A percentile compares a stretch with the other conserved stretches of the same genome.
Conservation (phyloP, 2,329 filamentous ascomycete species). For the Hypoxylon sp. region DNA sequence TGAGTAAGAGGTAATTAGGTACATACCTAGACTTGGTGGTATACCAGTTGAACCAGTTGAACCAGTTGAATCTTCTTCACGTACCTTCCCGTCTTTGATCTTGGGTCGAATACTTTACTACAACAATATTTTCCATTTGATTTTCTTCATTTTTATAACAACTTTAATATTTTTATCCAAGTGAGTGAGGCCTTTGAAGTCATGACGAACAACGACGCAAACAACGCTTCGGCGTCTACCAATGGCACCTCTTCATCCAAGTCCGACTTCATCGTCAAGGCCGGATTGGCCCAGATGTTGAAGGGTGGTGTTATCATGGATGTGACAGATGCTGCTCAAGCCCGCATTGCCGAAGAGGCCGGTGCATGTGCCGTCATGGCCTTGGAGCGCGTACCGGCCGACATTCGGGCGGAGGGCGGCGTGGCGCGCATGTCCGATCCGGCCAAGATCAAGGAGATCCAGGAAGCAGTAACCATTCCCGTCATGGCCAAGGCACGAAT, state of each 20-base stretch:
- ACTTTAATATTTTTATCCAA: too few species aligned
- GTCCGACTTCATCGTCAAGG: constrained; percentile 85
- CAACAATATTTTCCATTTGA: background rate
- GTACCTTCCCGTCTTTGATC: constrained; percentile 1
- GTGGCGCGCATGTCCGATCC: constrained; percentile 98
- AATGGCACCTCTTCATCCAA: constrained; percentile 49
- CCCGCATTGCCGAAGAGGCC: constrained; percentile 96
- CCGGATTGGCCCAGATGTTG: constrained; percentile 94
- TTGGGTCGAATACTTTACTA: background rate
- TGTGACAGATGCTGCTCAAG: constrained; percentile 91
- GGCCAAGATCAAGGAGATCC: constrained; percentile 92
- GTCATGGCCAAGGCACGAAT: constrained; percentile 99
- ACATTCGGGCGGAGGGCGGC: constrained; percentile 91
- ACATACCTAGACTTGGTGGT: background rate
- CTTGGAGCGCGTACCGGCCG: constrained; percentile 94
- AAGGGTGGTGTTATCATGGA: constrained; percentile 99
- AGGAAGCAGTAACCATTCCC: constrained; percentile 92
- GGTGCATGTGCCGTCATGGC: constrained; percentile 98
- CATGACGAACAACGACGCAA: constrained; percentile 39
- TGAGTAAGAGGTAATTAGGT: constrained; percentile 6
- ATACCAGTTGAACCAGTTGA: too few species aligned
- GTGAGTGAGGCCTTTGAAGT: too few species aligned
- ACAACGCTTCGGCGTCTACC: constrained; percentile 30
- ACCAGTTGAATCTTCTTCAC: too few species aligned
- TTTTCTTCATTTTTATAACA: background rate